A percentile compares a stretch with the other conserved stretches of the same genome.
Evolutionary conservation across 768 basidiomycete species (phyloP).

Genomic region (Lenzites betulinus): DNA sequence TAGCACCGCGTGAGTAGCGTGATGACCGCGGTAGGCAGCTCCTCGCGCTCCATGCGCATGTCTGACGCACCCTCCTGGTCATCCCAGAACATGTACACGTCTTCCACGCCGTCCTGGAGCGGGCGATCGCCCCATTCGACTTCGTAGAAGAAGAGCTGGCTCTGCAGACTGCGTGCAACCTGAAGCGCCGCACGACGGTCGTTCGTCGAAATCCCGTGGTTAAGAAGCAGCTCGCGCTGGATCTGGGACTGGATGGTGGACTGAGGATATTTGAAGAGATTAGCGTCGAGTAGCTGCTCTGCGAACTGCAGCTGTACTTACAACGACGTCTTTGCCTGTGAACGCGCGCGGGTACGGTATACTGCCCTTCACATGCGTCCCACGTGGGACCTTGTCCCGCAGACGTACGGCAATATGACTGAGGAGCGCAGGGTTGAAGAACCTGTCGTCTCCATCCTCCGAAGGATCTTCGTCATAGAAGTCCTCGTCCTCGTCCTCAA

Average conservation of each 20-base stretch:
- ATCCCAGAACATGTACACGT: conserved; percentile 91
- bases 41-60: conserved; percentile 57
- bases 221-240: conserved; percentile 77
- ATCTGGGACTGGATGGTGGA: conserved; percentile 88
- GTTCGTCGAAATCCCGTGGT: conserved; percentile 70
- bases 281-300: neutral
- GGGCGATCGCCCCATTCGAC: conserved; percentile 91
- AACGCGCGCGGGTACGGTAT: conserved; percentile 90
- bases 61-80: conserved; percentile 72
- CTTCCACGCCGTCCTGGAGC: conserved; percentile 85
- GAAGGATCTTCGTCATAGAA: conserved; percentile 55
- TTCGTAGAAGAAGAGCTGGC: conserved; percentile 94
- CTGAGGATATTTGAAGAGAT: conserved; percentile 40
- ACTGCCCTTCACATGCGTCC: conserved; percentile 88
- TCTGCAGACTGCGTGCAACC: conserved; percentile 88
- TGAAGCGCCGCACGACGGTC: conserved; percentile 84
- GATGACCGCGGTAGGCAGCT: conserved; percentile 88
- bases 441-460: conserved; percentile 62
- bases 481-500: conserved; percentile 50
- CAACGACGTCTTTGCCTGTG: conserved; percentile 93
- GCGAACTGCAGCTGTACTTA: conserved; percentile 42
- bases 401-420: conserved; percentile 88
- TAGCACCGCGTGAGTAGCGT: conserved; percentile 92
- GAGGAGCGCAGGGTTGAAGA: conserved; percentile 86
- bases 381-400: conserved; percentile 86